Evolutionary conservation across 192 early-diverging fungal genomes (phyloP), one percentile per base, ranked within the genome.

Genomic region (Lunasporangiospora selenospora): DNA sequence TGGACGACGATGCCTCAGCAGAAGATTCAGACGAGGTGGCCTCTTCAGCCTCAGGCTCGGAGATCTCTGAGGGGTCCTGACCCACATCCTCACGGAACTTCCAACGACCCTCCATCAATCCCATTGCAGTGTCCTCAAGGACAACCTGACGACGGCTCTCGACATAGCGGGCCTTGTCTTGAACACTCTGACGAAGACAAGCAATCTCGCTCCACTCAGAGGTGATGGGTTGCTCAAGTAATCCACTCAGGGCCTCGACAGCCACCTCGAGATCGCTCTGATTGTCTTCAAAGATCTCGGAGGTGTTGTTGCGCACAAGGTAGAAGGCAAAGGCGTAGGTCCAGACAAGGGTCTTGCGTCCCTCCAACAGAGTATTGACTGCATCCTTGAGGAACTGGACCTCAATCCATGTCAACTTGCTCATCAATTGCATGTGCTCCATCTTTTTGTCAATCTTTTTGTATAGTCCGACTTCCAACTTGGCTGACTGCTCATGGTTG

Each of bases 221-320:
- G n/a, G n/a, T n/a, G n/a, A 95, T 83, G 10, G 86, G 87, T 47
- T 87, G 84, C 77, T 98, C 96, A 19, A 97, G 79, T 45, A 97
- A 77, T 65, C 90, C 93, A 37, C 89, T 90, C 43, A 98, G 82
- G 50, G 89, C 81, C 79, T 98, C 96, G 12, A 93, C 93, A 12
- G 95, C 94, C 90, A 96, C 91, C 75, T 98, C 94, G 16, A 98
- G 73, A 62, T 97, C 94, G 5, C 89, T 81, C 84, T 98, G 96
- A 79, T 98, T 97, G 75, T 96, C 90, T 69, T 97, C 94, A 78
- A 97, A 98, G 23, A 98, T 77, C 4, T 78, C 87, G 21, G 93
- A 94, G 62, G 86, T 69, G 81, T 97, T 97, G 56, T 83, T 83
- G 19, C 87, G 81, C 13, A 66, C 59, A 57, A 98, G 86, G 67